Conservation (phyloP, 129 eudicot genomes). For the Helianthus annuus region DNA sequence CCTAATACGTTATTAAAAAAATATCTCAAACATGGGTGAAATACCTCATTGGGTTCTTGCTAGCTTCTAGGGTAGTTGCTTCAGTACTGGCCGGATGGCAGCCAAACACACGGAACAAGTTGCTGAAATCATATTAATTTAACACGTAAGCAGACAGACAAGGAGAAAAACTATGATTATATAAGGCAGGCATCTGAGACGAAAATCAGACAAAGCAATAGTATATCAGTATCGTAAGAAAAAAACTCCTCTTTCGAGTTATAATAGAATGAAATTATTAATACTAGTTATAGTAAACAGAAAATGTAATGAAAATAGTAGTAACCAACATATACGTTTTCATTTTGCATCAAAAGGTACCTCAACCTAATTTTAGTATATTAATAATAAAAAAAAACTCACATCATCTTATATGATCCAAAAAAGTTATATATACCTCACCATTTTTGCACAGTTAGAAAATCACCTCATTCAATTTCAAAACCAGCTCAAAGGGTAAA, state of each 20-base stretch:
- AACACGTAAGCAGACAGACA: constrained; percentile 1
- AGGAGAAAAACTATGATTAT: not conserved
- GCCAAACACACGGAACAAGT: constrained; percentile 90
- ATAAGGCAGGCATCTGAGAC: not conserved
- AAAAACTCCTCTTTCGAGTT: too few relatives aligned
- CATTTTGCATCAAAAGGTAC: not conserved
- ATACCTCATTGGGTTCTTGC: constrained; percentile 98
- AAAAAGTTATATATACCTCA: not conserved
- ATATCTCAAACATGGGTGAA: constrained; percentile 5
- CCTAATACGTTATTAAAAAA: not conserved
- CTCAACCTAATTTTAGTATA: not conserved
- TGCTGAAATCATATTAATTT: constrained; percentile 49
- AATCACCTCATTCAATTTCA: not conserved
- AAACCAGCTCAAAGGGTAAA: not conserved
- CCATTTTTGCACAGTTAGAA: not conserved
- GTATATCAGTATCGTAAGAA: too few relatives aligned
- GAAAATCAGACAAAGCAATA: too few relatives aligned
- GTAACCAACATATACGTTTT: not conserved
- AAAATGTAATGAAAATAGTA: not conserved
- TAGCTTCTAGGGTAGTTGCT: constrained; percentile 87
- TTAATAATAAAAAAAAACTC: not conserved
- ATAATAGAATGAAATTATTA: too few relatives aligned
- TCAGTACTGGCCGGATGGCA: constrained; percentile 74
- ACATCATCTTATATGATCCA: not conserved
- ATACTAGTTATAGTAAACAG: too few relatives aligned